A percentile compares a stretch with the other conserved stretches of the same genome.
Conservation (phyloP, 2,329 filamentous ascomycete species). For the Pyricularia grisea region DNA sequence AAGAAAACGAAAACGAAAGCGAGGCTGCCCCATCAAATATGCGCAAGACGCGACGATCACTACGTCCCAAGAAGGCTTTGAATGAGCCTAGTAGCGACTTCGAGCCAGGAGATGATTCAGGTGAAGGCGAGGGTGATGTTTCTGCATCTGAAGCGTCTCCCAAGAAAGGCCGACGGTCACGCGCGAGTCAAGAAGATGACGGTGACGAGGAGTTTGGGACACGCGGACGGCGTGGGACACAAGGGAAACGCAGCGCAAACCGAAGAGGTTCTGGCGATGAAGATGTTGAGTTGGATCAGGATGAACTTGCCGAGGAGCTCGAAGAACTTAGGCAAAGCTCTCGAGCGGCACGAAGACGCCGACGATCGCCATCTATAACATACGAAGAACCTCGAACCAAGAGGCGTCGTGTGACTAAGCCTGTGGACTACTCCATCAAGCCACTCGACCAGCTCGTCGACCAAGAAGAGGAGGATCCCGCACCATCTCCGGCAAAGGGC, state of each 20-base stretch:
- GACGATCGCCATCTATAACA: conserved; percentile 42
- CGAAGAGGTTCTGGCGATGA: conserved; percentile 36
- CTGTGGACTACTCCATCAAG: conserved; percentile 80
- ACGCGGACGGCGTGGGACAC: conserved; percentile 31
- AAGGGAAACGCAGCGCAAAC: conserved; percentile 8
- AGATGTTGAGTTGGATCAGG: conserved; percentile 48
- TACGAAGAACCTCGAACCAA: conserved; percentile 45
- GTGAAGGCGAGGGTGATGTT: conserved; percentile 33
- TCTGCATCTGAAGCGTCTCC: conserved; percentile 22
- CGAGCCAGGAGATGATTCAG: conserved; percentile 50
- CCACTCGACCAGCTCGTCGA: conserved; percentile 63
- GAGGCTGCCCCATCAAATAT: conserved; percentile 23
- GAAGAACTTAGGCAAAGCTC: conserved; percentile 50
- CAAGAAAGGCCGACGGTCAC: conserved; percentile 16
- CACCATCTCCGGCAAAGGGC: conserved; percentile 55
- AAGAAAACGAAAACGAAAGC: conserved; percentile 13
- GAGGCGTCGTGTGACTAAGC: conserved; percentile 48
- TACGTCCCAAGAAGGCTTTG: conserved; percentile 32
- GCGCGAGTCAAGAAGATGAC: conserved; percentile 26
- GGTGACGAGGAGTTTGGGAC: conserved; percentile 38
- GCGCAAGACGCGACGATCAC: conserved; percentile 37
- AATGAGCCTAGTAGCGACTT: conserved; percentile 53
- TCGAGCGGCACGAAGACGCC: conserved; percentile 34
- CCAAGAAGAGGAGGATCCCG: conserved; percentile 65
- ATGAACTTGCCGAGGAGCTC: conserved; percentile 58